Evolutionary conservation across 2,329 filamentous ascomycete species (phyloP), one percentile per base, ranked within the genome.

Genomic region (Epichloe baconii): DNA sequence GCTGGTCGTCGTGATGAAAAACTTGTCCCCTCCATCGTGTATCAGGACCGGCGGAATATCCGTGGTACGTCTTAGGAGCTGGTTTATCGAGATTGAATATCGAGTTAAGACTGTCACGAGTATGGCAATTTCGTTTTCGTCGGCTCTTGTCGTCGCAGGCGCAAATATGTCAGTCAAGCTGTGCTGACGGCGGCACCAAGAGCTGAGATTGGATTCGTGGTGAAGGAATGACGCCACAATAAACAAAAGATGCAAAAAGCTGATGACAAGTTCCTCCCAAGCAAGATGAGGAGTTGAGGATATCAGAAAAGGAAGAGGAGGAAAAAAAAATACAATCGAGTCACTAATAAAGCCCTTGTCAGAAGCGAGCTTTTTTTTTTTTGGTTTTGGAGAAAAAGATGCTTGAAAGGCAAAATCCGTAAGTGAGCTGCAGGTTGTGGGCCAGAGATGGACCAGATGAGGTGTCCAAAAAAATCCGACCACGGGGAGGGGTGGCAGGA

Each of bases 1-100:
- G 66, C 65, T 44, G 64, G 58, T 40, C 66, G 66, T 52, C 66
- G 62, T 37, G 63, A 60, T 10, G 66, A 57, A 53, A 67, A 68
- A 53, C 63, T 65, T 44, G 62, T 54, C 47, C 58, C 42, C 36
- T 65, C 65, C 63, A 66, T 67, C 42, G 42, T 47, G 43, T 14
- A 37, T 31, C 46, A 38, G 21, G 14, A 36, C 19, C 12, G 23
- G 37, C 23, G 21, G 6, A 21, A 41, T 41, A 14, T 19, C 15
- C 15, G 37, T 34, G 23, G 23, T 40, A 31, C 19, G 45, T 47
- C 35, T 21, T 40, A n/a, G 35, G 19, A 10, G 45, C 11, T 15
- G 8, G 6, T n/a, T 17, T 36, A 17, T 19, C 12, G 17, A 19
- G 8, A 7, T 31, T 11, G 26, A 10, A 31, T 31, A 31, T 31